Percentiles rank a stretch among this genome's conserved stretches.
Evolutionary conservation across 139 green algal species (phyloP).

Genomic region (Prasinococcaceae sp.): DNA sequence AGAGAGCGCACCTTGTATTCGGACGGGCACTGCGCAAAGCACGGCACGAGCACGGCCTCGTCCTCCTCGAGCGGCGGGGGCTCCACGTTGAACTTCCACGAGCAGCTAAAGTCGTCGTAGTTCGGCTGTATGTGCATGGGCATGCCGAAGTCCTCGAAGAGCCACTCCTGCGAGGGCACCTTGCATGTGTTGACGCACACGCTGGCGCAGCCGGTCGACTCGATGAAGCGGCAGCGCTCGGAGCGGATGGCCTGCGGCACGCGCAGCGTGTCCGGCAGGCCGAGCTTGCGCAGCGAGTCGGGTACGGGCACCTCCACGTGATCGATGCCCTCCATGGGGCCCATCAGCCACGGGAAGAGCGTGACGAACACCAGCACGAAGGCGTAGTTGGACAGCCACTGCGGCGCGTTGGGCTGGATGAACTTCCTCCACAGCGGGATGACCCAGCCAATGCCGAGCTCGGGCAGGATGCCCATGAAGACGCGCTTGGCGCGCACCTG

Average conservation of each 20-base stretch:
- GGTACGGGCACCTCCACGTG: slow-evolving; percentile 13
- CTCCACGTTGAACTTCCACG: slow-evolving; percentile 16
- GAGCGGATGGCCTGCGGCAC: slow-evolving; percentile 14
- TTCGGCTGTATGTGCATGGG: slow-evolving; percentile 22
- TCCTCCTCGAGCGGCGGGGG: slow-evolving; percentile 19
- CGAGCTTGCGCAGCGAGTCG: slow-evolving; percentile 1
- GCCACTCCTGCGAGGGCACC: slow-evolving; percentile 19
- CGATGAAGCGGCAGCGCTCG: slow-evolving; percentile 21
- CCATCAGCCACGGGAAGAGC: slow-evolving; percentile 22
- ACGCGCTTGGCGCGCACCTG: slow-evolving; percentile 10
- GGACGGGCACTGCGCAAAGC: slow-evolving; percentile 15
- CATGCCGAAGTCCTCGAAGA: slow-evolving; percentile 23
- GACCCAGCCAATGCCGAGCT: slow-evolving; percentile 14
- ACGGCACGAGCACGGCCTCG: slow-evolving; percentile 19
- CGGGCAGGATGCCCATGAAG: slow-evolving; percentile 19
- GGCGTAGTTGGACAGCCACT: slow-evolving; percentile 5
- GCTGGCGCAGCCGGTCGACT: slow-evolving; percentile 13
- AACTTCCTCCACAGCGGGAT: slow-evolving; percentile 14
- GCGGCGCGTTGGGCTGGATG: slow-evolving; percentile 3
- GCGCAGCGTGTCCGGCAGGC: slow-evolving; percentile 2
- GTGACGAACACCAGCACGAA: slow-evolving; percentile 19
- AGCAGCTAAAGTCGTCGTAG: slow-evolving; percentile 26
- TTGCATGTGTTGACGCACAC: slow-evolving; percentile 30
- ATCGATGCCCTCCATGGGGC: slow-evolving; percentile 17
- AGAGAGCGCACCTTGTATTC: slow-evolving; percentile 3